Base-by-base conservation (phyloP, 1,139 yeast genomes). In the Spathaspora sp. region DNA sequence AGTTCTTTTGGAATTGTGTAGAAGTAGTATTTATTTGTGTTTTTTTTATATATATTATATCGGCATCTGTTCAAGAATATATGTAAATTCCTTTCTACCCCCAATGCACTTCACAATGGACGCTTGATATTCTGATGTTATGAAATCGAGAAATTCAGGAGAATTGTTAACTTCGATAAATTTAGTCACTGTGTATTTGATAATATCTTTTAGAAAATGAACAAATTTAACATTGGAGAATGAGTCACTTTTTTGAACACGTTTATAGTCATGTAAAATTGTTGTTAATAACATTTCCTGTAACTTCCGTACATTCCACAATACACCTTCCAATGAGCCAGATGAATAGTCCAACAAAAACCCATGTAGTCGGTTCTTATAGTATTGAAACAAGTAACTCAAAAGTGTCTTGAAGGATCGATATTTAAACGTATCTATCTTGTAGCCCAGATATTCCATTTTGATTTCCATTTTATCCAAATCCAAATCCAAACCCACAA, bases 1-100 rank as follows among this genome's bases (percentile, higher is more conserved):
- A 79, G 67, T 50, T 61, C 73, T 2, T 63, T 70, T 47, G 76
- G 76, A 1, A 50, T 66, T 23, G 48, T 67, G 33, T 65, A 51
- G 42, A 13, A 17, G 4, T 37, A 37, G 7, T 7, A 18, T 13
- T 16, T 10, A 34, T 13, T 15, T 37, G 7, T 27, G 11, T 39
- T 18, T 17, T n/a, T 10, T 27, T 27, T 16, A n/a, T n/a, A n/a
- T 18, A 16, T 16, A 38, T 7, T 24, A 24, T 6, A 26, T 10
- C 10, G 15, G 16, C 13, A 23, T 26, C 20, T n/a, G n/a, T 29
- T 39, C 13, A 9, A 15, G 25, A 13, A 41, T 24, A 33, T 23
- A 34, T 16, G 18, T 15, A 41, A 41, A 41, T 23, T 31, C 43
- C 25, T 33, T 15, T 27, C 16, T 23, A 2, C 25, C 39, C 5